These are phyloP conservation scores for Ogataea chonburiensis DNA, from an alignment of 805 yeast genomes.

Conservation along the genomic window DNA sequence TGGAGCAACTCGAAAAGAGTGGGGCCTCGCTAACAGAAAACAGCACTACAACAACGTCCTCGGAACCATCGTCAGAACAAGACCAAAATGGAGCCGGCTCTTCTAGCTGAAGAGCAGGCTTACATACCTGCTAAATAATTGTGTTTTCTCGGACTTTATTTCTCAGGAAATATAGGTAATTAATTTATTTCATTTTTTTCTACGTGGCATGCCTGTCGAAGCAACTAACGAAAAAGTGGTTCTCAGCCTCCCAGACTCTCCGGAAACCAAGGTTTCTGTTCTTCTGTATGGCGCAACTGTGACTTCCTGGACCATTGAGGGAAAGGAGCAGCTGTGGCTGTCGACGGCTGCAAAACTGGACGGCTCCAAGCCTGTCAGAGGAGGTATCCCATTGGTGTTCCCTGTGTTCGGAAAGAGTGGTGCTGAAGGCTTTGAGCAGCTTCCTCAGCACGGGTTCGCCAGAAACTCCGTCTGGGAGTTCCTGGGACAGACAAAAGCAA, in stretches of 20 bases:
- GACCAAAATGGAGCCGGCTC: not conserved
- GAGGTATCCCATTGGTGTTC: constrained; percentile 95
- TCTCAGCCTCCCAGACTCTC: constrained; percentile 52
- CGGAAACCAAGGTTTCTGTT: constrained; percentile 59
- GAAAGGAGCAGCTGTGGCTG: constrained; percentile 82
- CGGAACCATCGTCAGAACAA: not conserved
- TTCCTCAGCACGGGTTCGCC: constrained; percentile 98
- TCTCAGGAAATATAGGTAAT: not conserved
- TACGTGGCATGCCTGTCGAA: constrained; percentile 53
- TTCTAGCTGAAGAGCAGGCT: not conserved
- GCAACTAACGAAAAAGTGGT: constrained; percentile 63
- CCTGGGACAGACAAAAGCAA: constrained; percentile 73
- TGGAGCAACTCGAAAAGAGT: constrained; percentile 39
- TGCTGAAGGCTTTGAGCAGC: constrained; percentile 55
- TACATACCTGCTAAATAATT: not conserved
- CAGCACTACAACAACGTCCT: too few species aligned
- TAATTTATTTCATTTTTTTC: constrained; percentile 5
- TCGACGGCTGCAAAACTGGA: constrained; percentile 78
- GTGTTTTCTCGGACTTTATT: constrained; percentile 1
- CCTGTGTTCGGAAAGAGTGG: constrained; percentile 83
- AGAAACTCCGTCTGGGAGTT: constrained; percentile 91
- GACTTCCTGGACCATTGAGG: constrained; percentile 72
- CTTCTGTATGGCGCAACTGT: constrained; percentile 89
- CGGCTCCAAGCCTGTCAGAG: constrained; percentile 92
- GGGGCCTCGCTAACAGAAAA: not conserved